phyloP scores from a whole-genome alignment of 2,329 filamentous ascomycete species.

The Claviceps monticola region DNA sequence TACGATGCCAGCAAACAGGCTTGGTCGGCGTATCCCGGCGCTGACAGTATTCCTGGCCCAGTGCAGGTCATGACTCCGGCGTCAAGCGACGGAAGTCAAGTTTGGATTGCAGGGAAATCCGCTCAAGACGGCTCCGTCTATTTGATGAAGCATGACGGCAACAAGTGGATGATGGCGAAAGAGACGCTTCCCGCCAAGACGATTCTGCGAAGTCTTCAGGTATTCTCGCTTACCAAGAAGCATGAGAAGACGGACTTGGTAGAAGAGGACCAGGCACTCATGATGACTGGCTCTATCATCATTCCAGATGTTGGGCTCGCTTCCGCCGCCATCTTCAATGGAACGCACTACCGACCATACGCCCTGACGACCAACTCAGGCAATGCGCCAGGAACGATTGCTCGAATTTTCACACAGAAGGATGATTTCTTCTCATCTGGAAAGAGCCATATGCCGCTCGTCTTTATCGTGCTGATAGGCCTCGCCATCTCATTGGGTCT shows the following conservation, averaged over 20 bases:
- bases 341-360: constrained; percentile 64
- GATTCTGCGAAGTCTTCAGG: constrained; percentile 63
- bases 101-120: constrained; percentile 71
- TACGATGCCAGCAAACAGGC: constrained; percentile 55
- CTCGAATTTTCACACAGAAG: constrained; percentile 71
- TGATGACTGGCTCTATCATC: constrained; percentile 73
- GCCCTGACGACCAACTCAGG: constrained; percentile 58
- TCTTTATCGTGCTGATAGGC: constrained; percentile 67
- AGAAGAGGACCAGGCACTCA: constrained; percentile 52
- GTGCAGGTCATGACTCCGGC: constrained; percentile 64
- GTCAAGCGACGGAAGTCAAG: constrained; percentile 53
- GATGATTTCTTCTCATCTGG: constrained; percentile 56
- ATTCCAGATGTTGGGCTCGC: constrained; percentile 65
- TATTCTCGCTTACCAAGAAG: constrained; percentile 56
- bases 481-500: constrained; percentile 65
- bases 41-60: constrained; percentile 60
- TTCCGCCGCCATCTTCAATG: constrained; percentile 80
- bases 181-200: constrained; percentile 51
- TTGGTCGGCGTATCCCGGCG: constrained; percentile 52
- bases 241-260: constrained; percentile 55
- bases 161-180: constrained; percentile 52
- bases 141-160: constrained; percentile 70
- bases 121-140: constrained; percentile 52
- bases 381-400: constrained; percentile 58
- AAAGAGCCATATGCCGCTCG: constrained; percentile 50